Base-by-base conservation (phyloP, 2,329 filamentous ascomycete species). In the Salinomyces thailandicus region DNA sequence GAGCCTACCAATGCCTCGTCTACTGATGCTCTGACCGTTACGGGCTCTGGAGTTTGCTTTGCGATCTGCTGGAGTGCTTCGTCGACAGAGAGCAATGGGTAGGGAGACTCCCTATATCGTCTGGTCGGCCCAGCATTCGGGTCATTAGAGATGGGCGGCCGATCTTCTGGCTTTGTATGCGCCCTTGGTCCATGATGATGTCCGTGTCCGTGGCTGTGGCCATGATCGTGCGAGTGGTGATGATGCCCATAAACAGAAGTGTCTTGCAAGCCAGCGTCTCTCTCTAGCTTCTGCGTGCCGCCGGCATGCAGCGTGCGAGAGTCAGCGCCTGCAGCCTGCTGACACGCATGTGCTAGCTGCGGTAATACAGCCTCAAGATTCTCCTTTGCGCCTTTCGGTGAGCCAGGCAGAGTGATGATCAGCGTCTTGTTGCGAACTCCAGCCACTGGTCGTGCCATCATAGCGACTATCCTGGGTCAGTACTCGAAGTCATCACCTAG, bases 391-490 rank as follows among this genome's bases (percentile, higher is more conserved):
- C 87, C 91, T 59, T 96, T 96, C 0, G 91, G 91, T 0, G 89
- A 96, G 1, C 91, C 91, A 0, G 91, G 91, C 3, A 98, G 67
- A 0, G 91, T 98, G 43, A 95, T 64, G 16, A 98, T 81, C 35
- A 98, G 62, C 1, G 85, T 80, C 42, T 77, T 77, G 44, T 89
- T 79, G 19, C 91, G 72, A 2, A 93, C 78, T 3, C 91, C 91
- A 15, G 91, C 91, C 9, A 93, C 83, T 4, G 91, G 91, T 31
- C 91, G 76, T 35, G 91, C 84, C 91, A 98, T 98, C 67, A 94
- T 80, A 30, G 91, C 91, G 63, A 98, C 86, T 93, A 39, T 20
- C 42, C 24, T 36, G 6, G 5, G 27, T 60, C 29, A 57, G 50
- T n/a, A n/a, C n/a, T n/a, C n/a, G n/a, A n/a, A n/a, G n/a, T n/a